Percentiles rank a stretch among this genome's conserved stretches.
phyloP scores from a whole-genome alignment of 2,329 filamentous ascomycete species.

The Aspergillus pseudotamarii region DNA sequence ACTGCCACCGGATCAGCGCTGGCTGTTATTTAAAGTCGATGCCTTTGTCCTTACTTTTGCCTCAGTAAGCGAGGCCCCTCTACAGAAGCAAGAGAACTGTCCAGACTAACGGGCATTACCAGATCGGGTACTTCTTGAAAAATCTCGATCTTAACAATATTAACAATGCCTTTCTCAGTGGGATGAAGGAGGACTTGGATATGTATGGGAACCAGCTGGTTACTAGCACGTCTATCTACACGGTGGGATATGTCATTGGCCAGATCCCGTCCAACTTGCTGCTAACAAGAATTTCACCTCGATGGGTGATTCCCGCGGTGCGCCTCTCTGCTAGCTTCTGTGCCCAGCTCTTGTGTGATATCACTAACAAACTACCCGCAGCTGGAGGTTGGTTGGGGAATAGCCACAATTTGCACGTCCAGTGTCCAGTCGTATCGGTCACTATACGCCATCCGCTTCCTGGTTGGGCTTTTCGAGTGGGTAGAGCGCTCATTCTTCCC shows the following conservation, averaged over 20 bases:
- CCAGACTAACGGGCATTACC: neutral
- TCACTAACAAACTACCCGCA: neutral
- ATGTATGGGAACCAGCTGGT: slow-evolving; percentile 42
- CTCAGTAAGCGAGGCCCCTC: slow-evolving; percentile 11
- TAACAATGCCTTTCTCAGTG: slow-evolving; percentile 45
- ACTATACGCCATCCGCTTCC: slow-evolving; percentile 27
- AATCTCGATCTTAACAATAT: slow-evolving; percentile 47
- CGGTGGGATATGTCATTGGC: slow-evolving; percentile 52
- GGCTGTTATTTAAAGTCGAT: slow-evolving; percentile 35
- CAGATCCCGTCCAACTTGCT: slow-evolving; percentile 49
- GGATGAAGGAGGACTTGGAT: slow-evolving; percentile 41
- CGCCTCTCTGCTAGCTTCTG: neutral
- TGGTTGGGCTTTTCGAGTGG: slow-evolving; percentile 34
- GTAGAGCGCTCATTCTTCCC: neutral
- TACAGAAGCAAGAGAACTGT: neutral
- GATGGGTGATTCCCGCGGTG: slow-evolving; percentile 44
- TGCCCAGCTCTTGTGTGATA: neutral
- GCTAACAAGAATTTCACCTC: slow-evolving; percentile 48
- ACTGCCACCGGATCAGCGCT: slow-evolving; percentile 25
- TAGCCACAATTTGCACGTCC: slow-evolving; percentile 25
- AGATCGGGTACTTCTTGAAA: slow-evolving; percentile 33
- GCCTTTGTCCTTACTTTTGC: slow-evolving; percentile 30
- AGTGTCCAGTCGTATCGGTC: slow-evolving; percentile 26
- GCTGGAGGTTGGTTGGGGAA: slow-evolving; percentile 38
- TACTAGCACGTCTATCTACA: slow-evolving; percentile 45